Base-by-base conservation (phyloP, 305 asterid genomes). In the Nicotiana rustica region DNA sequence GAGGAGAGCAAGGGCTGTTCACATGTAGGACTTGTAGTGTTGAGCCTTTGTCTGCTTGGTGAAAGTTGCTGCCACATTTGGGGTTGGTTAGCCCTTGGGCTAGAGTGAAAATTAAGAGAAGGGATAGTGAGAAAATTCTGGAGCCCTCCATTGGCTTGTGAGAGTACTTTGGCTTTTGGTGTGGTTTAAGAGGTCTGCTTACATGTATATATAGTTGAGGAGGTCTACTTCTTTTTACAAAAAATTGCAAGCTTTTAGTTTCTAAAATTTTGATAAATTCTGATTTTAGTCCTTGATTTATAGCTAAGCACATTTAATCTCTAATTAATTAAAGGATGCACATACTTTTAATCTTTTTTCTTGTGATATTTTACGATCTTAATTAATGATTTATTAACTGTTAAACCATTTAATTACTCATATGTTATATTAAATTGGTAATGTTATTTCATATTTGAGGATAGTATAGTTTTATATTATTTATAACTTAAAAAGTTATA, bases 1-100 rank as follows among this genome's bases (percentile, higher is more conserved):
- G 88, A 4, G 98, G 97, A 38, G 97, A 94, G 81, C 95, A 93
- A 13, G 91, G 92, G 90, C 95, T 90, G 90, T 87, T 86, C 3
- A 91, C 91, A 84, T 93, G 94, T 87, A 89, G 31, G 65, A 95
- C 86, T 82, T 88, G 87, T 79, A 93, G 91, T 85, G 89, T 88
- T 71, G 85, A 91, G 17, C 35, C 78, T 71, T 70, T 44, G 17
- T 15, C 57, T 80, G 90, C 91, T n/a, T 69, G 84, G 44, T 21
- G 44, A 52, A 75, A 75, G 18, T 10, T 64, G 18, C 13, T 64
- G 78, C 35, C 76, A 69, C 96, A 90, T 21, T 36, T 82, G 81
- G 89, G 83, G 81, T 68, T 52, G 70, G 78, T 76, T 5, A 82
- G 82, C 4, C 78, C 89, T 70, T 87, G 89, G 78, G 87, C 82